Conservation (phyloP, 2,329 filamentous ascomycete species). For the Apiospora arundinis region DNA sequence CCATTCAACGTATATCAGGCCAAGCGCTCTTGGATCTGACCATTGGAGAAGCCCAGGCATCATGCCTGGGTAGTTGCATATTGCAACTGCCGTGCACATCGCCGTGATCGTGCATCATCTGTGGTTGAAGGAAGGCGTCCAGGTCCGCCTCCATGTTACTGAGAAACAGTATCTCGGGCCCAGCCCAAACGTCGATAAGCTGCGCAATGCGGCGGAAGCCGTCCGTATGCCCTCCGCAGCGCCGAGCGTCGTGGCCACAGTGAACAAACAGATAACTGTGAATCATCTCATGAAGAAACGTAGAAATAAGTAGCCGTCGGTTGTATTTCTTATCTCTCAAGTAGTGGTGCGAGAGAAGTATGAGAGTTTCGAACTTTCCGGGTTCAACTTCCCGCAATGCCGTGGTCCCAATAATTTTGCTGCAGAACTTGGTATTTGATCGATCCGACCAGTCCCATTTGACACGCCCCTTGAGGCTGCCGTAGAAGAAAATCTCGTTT, state of each 20-base stretch:
- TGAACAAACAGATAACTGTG: constrained; percentile 70
- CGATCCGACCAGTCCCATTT: constrained; percentile 67
- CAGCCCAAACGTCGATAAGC: constrained; percentile 68
- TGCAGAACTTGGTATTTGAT: constrained; percentile 55
- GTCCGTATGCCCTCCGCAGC: constrained; percentile 64
- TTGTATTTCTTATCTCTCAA: constrained; percentile 63
- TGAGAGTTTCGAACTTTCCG: constrained; percentile 66
- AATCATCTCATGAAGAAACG: constrained; percentile 71
- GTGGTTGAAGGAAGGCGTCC: constrained; percentile 51
- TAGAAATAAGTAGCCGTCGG: constrained; percentile 65
- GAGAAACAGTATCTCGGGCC: constrained; percentile 59
- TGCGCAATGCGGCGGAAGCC: constrained; percentile 65
- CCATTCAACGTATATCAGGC: constrained; percentile 11
- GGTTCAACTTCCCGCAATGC: constrained; percentile 56
- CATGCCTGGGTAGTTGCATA: not conserved
- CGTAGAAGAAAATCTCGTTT: constrained; percentile 68
- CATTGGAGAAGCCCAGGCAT: constrained; percentile 9
- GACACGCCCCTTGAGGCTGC: constrained; percentile 62
- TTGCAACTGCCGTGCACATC: constrained; percentile 4
- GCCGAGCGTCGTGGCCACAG: constrained; percentile 63
- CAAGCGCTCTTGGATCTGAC: not conserved
- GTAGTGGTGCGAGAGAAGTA: constrained; percentile 66
- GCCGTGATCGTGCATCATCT: not conserved
- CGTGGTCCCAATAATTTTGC: constrained; percentile 67
- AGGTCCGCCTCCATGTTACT: constrained; percentile 68